These are phyloP conservation scores for Citrus unshiu DNA, from an alignment of 345 rosid species.

Conservation along the genomic window DNA sequence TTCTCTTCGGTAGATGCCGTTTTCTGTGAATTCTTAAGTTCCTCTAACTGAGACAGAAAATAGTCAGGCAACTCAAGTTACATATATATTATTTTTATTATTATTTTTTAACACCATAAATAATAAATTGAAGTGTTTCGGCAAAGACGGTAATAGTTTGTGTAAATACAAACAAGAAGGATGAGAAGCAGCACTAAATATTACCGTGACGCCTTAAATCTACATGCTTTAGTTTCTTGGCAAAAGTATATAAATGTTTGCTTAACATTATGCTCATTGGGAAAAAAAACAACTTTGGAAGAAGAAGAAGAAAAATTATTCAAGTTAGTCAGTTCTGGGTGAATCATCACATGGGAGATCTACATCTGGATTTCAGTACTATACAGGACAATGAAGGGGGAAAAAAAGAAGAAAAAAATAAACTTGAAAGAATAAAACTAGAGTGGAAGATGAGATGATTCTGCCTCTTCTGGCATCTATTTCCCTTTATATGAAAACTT, in stretches of 20 bases:
- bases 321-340: background rate
- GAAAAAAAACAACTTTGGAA: background rate
- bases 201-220: background rate
- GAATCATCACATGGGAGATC: background rate
- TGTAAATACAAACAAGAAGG: background rate
- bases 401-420: too few relatives aligned
- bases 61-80: background rate
- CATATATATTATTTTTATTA: too few relatives aligned
- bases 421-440: background rate
- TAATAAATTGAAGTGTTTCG: background rate
- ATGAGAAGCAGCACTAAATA: background rate
- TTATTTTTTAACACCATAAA: background rate
- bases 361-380: background rate
- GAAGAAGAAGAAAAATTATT: background rate
- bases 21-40: conserved; percentile 33
- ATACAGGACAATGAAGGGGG: background rate
- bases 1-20: conserved; percentile 24
- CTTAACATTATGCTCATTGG: background rate
- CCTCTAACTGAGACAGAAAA: conserved; percentile 49
- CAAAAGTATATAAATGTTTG: background rate
- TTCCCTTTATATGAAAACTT: background rate
- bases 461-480: background rate
- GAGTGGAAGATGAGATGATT: background rate
- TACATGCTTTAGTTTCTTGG: background rate
- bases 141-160: background rate